Conservation (phyloP, 148 eudicot species). For the Chenopodium quinoa region DNA sequence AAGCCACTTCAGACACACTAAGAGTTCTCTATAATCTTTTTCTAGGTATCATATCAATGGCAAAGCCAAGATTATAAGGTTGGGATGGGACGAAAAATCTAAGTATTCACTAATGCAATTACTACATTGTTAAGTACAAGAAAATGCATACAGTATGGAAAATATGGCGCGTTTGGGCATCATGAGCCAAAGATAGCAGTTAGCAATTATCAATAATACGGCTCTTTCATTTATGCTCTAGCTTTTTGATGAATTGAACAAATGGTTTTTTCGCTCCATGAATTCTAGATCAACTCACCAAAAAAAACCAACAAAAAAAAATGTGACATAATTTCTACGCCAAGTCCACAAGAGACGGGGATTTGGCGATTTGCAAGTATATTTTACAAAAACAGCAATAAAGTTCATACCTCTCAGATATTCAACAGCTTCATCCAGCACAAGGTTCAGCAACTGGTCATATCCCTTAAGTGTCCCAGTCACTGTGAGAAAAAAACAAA, state of each 20-base stretch:
- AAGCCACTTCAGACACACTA: no score
- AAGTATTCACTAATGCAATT: no score
- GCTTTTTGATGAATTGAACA: not conserved
- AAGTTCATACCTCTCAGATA: slow-evolving; percentile 65
- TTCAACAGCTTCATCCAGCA: slow-evolving; percentile 91
- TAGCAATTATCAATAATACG: no score
- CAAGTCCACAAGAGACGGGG: not conserved
- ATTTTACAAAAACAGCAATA: not conserved
- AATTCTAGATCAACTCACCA: not conserved
- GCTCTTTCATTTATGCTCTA: no score
- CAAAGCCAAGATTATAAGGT: no score
- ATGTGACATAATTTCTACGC: not conserved
- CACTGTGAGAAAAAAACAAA: slow-evolving; percentile 33
- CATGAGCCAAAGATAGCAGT: no score
- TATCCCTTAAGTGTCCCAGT: slow-evolving; percentile 91
- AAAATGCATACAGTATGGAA: no score
- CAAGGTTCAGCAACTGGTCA: slow-evolving; percentile 94
- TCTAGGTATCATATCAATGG: no score
- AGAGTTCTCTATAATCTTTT: no score
- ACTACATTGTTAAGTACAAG: no score
- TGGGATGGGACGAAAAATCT: no score
- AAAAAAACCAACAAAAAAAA: not conserved
- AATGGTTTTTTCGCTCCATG: not conserved
- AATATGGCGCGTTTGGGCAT: no score
- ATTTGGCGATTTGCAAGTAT: not conserved